Conservation (phyloP, 495 filamentous ascomycete genomes). For the Echria macrotheca region DNA sequence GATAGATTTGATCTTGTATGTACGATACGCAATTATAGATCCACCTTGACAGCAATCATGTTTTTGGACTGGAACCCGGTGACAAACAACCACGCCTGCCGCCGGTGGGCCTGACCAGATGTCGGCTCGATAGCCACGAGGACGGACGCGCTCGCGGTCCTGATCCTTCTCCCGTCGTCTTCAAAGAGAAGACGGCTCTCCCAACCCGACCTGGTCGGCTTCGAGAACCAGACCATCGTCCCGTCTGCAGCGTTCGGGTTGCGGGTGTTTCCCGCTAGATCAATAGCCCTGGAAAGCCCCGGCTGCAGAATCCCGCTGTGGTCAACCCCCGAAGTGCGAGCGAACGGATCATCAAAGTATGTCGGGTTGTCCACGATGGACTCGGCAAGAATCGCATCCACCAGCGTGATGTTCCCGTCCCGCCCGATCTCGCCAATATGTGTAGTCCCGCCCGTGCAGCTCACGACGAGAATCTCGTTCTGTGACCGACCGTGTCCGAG, state of each 20-base stretch:
- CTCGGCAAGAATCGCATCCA: constrained; percentile 38
- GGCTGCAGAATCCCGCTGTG: constrained; percentile 51
- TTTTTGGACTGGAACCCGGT: constrained; percentile 51
- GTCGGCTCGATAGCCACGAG: constrained; percentile 47
- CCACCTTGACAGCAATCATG: constrained; percentile 50
- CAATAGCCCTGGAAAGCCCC: constrained; percentile 39
- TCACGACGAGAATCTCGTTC: constrained; percentile 45
- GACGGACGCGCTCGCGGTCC: constrained; percentile 48
- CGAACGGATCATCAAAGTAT: constrained; percentile 49
- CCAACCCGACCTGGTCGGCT: constrained; percentile 28
- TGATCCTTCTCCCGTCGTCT: constrained; percentile 51
- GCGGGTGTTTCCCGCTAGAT: constrained; percentile 26
- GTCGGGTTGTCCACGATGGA: constrained; percentile 52
- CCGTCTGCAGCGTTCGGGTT: constrained; percentile 39
- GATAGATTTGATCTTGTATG: too few relatives aligned
- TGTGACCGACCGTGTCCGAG: constrained; percentile 46
- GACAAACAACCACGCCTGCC: constrained; percentile 54
- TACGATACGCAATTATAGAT: constrained; percentile 34
- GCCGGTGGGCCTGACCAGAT: constrained; percentile 13
- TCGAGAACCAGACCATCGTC: constrained; percentile 44
- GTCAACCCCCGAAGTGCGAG: constrained; percentile 44
- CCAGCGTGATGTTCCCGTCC: constrained; percentile 36
- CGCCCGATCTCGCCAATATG: constrained; percentile 27
- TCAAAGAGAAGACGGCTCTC: constrained; percentile 49
- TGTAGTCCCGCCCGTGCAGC: constrained; percentile 30